Percentiles rank a stretch among this genome's conserved stretches.
These are phyloP conservation scores for Monosporascus sp. DNA, from an alignment of 2,329 filamentous ascomycete species.

Conservation along the genomic window DNA sequence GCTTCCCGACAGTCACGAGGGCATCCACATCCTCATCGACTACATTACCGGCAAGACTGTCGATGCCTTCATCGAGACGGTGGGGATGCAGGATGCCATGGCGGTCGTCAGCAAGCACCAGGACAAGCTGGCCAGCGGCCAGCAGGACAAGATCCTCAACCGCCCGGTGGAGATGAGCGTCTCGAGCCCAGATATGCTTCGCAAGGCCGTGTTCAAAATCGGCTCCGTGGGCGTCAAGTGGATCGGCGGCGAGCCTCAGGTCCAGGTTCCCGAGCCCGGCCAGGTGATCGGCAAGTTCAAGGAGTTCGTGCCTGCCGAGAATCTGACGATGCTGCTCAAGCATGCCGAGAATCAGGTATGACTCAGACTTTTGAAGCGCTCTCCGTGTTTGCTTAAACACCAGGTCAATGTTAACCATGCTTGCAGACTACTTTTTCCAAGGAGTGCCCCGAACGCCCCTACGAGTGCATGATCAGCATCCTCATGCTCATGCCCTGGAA, in stretches of 20 bases:
- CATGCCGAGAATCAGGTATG: conserved; percentile 53
- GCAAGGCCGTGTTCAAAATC: conserved; percentile 58
- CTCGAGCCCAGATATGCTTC: conserved; percentile 50
- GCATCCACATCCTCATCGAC: conserved; percentile 45
- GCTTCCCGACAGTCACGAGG: conserved; percentile 34
- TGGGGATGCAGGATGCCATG: conserved; percentile 44
- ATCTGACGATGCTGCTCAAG: conserved; percentile 59
- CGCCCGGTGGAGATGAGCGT: conserved; percentile 53
- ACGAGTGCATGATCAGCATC: conserved; percentile 61
- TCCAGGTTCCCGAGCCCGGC: conserved; percentile 23
- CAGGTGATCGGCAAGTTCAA: conserved; percentile 49
- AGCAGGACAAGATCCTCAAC: conserved; percentile 47
- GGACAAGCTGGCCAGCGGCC: conserved; percentile 14
- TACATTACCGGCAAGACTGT: conserved; percentile 40
- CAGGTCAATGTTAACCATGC: conserved; percentile 3
- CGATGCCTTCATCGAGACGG: conserved; percentile 40
- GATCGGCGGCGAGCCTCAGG: conserved; percentile 39
- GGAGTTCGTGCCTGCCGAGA: conserved; percentile 56
- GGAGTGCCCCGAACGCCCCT: conserved; percentile 59
- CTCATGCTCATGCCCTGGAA: conserved; percentile 61
- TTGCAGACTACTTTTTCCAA: conserved; percentile 52
- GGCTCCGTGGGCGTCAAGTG: conserved; percentile 49
- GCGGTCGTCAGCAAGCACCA: conserved; percentile 46
- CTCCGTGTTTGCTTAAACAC: conserved; percentile 4
- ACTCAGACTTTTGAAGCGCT: not conserved